Base-by-base conservation (phyloP, 1,284 basidiomycete genomes). In the Xanthoconium separans region DNA sequence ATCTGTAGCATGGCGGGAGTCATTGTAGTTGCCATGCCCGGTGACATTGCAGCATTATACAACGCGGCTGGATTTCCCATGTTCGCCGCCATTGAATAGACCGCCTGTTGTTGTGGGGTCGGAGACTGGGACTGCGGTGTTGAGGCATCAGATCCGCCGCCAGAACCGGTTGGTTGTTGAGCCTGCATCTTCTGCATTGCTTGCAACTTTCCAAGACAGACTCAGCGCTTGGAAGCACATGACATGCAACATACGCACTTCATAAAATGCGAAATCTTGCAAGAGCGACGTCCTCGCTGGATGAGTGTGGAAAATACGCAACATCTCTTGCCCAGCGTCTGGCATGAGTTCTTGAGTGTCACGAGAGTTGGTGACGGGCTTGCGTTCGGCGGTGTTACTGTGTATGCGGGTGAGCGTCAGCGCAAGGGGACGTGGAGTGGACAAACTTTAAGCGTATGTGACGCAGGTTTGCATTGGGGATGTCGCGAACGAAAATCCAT, bases 401-500 rank as follows among this genome's bases (percentile, higher is more conserved):
- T 61, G 63, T 61, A 51, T 30, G 65, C 60, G 56, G 39, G 61
- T 75, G 42, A 59, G 53, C 53, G 51, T 47, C 48, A 49, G 16
- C 39, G 30, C 53, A 3, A 48, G 43, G 8, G 43, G 22, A 58
- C 61, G 30, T 31, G 43, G 13, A 16, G 41, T 29, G 33, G 12
- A 71, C 80, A 41, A 64, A 93, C 93, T 88, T 85, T 51, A 95
- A 73, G 59, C 89, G 84, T 64, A 93, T 93, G 70, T 93, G 91
- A 49, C 91, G 81, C 48, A 94, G 73, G 55, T 85, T 88, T 64
- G 89, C 81, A 61, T 95, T 94, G 16, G 94, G 94, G 47, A 97
- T 93, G 66, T 96, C 95, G 54, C 93, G 87, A 51, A 98, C 93
- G 68, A 93, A 97, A 62, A 96, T 88, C 95, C 95, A 98, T 55